phyloP scores from a whole-genome alignment of 768 basidiomycete genomes.

The Lentinus tigrinus region DNA sequence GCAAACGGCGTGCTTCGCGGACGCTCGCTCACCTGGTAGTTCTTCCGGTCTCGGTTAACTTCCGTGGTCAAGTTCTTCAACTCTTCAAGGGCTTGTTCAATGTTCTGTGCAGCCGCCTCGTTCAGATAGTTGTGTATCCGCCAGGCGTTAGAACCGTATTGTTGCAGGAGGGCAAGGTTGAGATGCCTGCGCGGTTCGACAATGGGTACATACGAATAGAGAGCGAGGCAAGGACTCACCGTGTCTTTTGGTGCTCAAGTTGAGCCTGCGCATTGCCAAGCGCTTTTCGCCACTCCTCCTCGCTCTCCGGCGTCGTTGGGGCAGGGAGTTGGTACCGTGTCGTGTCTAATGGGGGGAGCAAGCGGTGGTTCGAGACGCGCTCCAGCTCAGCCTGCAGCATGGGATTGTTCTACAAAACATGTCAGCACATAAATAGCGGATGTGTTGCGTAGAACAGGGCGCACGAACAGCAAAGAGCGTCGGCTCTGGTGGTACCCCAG shows the following conservation, averaged over 20 bases:
- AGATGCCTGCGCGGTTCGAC: constrained; percentile 53
- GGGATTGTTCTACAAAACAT: constrained; percentile 54
- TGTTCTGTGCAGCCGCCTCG: constrained; percentile 70
- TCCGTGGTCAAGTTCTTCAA: constrained; percentile 77
- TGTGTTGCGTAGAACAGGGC: not conserved
- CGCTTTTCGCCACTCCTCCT: constrained; percentile 75
- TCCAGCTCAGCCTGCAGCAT: constrained; percentile 70
- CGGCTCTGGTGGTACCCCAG: constrained; percentile 62
- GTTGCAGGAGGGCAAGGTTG: constrained; percentile 79
- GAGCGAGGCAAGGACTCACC: constrained; percentile 44
- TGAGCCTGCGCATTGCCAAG: constrained; percentile 78
- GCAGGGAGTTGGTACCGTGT: constrained; percentile 73
- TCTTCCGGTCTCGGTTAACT: constrained; percentile 87
- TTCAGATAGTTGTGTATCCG: constrained; percentile 87
- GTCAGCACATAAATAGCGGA: constrained; percentile 5
- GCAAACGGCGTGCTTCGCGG: not conserved
- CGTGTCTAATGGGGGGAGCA: constrained; percentile 67
- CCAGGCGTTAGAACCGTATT: constrained; percentile 90
- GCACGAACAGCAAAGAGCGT: constrained; percentile 69
- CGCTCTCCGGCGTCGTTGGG: constrained; percentile 61
- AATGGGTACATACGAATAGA: not conserved
- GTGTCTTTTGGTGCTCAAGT: constrained; percentile 79
- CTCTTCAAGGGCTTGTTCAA: constrained; percentile 73
- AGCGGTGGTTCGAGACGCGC: constrained; percentile 68
- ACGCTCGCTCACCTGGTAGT: constrained; percentile 60